Base-by-base conservation (phyloP, 257 asterid species). In the Ballota nigra region DNA sequence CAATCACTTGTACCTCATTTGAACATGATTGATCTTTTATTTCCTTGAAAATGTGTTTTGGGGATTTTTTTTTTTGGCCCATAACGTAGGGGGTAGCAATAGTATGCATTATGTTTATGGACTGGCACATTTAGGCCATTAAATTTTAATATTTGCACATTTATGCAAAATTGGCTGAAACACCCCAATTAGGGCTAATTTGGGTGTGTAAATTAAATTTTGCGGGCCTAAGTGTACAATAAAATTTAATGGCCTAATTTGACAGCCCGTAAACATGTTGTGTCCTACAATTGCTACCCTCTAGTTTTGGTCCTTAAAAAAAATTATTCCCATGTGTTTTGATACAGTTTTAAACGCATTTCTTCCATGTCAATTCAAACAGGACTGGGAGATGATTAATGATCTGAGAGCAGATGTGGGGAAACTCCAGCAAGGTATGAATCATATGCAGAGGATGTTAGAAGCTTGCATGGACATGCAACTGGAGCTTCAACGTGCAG, bases 381-480 rank as follows among this genome's bases (percentile, higher is more conserved):
- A 93, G 97, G 97, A 87, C 51, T 93, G 93, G 96, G 98, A 89
- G 82, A 80, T 83, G 77, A 77, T 91, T 45, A 91, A 87, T 79
- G 97, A 93, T 83, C 79, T 93, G 75, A 91, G 87, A 79, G 70
- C 88, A 58, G 98, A 93, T 63, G 85, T 91, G 79, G 87, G 86
- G 19, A 89, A 86, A 80, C 92, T 93, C 74, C 96, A 93, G 84
- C 96, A 91, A 83, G 96, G 98, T 58, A 91, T 91, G 98, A 87
- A 85, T 69, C 90, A 87, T 86, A 91, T 91, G 97, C 98, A 93
- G 85, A 87, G 97, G 76, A 91, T 87, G 98, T 78, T 93, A 77
- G 98, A 93, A 83, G 92, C 97, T 74, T 93, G 97, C 88, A 89
- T 93, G 97, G 97, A 93, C 86, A 91, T 91, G 99, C 99, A 94